phyloP scores from a whole-genome alignment of 345 rosid species.

The Populus deltoides region DNA sequence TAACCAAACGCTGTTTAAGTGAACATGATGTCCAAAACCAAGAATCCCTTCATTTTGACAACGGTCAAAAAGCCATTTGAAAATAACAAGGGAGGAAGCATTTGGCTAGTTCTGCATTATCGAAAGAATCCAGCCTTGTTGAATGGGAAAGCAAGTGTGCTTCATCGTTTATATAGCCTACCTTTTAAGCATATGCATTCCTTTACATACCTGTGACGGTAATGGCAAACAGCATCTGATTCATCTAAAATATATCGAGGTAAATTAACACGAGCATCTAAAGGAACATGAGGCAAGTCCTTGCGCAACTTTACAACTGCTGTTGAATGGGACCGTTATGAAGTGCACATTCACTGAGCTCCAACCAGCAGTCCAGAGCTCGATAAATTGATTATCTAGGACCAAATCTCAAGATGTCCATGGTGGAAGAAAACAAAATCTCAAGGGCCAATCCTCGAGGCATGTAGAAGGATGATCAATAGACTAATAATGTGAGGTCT shows the following conservation, averaged over 20 bases:
- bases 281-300: conserved; percentile 33
- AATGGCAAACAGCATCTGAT: no score
- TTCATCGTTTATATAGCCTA: no score
- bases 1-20: no score
- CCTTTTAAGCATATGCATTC: no score
- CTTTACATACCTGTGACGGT: no score
- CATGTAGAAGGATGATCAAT: not conserved
- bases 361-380: not conserved
- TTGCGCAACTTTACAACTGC: conserved; percentile 88
- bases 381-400: not conserved
- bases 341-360: not conserved
- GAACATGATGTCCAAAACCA: no score
- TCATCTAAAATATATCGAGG: no score
- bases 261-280: no score
- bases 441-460: not conserved
- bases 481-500: not conserved
- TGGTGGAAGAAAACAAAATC: not conserved
- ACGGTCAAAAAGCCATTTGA: no score
- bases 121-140: not conserved
- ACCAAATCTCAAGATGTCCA: not conserved
- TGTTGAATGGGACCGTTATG: conserved; percentile 60
- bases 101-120: not conserved
- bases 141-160: not conserved
- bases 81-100: not conserved
- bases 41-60: no score